Evolutionary conservation across 2,329 filamentous ascomycete genomes (phyloP), one percentile per base, ranked within the genome.

Genomic region (Thielaviopsis musarum): DNA sequence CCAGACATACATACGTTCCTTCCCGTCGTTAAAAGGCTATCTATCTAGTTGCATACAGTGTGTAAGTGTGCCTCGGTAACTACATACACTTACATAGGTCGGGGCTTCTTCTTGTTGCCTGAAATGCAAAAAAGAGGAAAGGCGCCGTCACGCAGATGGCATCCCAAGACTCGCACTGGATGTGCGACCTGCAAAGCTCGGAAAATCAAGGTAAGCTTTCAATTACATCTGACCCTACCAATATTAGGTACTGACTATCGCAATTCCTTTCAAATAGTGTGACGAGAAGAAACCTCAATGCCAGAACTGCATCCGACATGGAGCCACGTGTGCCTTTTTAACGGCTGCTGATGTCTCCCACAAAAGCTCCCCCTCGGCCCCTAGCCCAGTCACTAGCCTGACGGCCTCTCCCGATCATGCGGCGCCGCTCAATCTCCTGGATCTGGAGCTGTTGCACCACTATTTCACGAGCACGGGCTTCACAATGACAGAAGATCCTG

Each of bases 381-480:
- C 62, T 24, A 54, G 63, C 52, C 51, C 60, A 17, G 10, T 7
- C 10, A 34, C 30, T 34, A 34, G 30, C 10, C 30, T 34, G 30
- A 55, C 48, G 26, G 61, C 57, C 48, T 52, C 52, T 12, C 15
- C n/a, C 6, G 52, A 57, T 52, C 61, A 57, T 1, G n/a, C 56
- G 10, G 26, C 58, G 38, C 56, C 61, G 5, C 64, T 73, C 24
- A 72, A 73, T 30, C 63, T 75, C 2, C 65, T 71, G 5, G 75
- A 79, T 52, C 69, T 79, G 5, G 76, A 80, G 62, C 70, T 80
- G 1, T 69, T 80, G 5, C 76, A 80, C 64, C 75, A 80, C 66
- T 80, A 72, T 63, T 72, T 70, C 52, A 74, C 71, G 1, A 72
- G 71, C 15, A 80, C 77, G 0, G 72, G 71, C 55, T 67, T 70